Evolutionary conservation across 768 basidiomycete species (phyloP), one percentile per base, ranked within the genome.

Genomic region (Phylloporus arenicola): DNA sequence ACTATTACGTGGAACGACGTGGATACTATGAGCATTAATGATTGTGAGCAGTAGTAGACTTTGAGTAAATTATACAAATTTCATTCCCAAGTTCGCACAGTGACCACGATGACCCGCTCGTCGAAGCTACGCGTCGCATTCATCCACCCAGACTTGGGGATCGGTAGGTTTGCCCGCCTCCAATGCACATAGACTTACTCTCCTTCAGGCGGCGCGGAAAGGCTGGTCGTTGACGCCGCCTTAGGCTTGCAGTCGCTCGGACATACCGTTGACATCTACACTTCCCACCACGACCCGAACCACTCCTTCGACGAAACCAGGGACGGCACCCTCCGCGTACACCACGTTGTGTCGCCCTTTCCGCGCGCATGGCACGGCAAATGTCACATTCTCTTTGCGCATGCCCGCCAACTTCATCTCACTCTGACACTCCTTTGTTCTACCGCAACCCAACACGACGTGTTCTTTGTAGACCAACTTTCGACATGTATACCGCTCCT

Each of bases 261-360:
- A 0, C 93, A 98, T 62, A 70, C 75, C 0, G 87, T 99, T 16
- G 82, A 88, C 58, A 81, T 98, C 20, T 96, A 92, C 68, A 98
- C 96, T 0, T 95, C 92, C 0, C 82, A 96, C 61, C 93, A 96
- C 66, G 86, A 99, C 60, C 78, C 83, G 0, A 71, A 75, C 13
- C 85, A 91, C 55, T 95, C 90, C 63, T 99, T 99, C 58, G 89
- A 92, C 45, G 96, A 99, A 71, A 98, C 96, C 0, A 73, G 78
- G 48, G 83, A 97, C 64, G 95, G 95, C 17, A 88, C 84, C 8
- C 79, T 98, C 16, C 73, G 72, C 17, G 86, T 98, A 4, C 82
- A 84, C 64, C 73, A 88, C 55, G 69, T 92, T 57, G 63, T 70
- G 17, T 79, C 90, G 0, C 84, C 88, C 4, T 81, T 96, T 52